Base-by-base conservation (phyloP, 2,329 filamentous ascomycete species). In the Fusarium tricinctum region DNA sequence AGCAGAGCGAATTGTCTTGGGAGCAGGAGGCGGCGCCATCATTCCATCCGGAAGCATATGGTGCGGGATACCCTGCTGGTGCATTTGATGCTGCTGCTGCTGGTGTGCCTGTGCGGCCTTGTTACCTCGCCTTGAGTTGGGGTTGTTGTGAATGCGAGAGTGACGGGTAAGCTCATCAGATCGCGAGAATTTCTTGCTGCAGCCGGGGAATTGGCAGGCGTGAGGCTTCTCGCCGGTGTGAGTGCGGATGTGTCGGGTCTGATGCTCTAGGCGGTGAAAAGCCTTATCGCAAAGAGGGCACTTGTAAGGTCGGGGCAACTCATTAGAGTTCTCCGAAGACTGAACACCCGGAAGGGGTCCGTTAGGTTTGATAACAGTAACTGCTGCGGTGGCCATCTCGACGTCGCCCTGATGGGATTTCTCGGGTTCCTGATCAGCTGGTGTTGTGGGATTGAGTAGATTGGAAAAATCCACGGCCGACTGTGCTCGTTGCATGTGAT, bases 161-260 rank as follows among this genome's bases (percentile, higher is more conserved):
- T 99, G 95, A 65, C 95, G 91, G 66, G 96, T 99, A 73, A 99
- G 86, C 82, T 99, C 95, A 78, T 99, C 95, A 14, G 95, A 97
- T 69, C 95, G 91, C 69, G 93, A 97, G 84, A 99, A 98, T 76
- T 95, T 93, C 83, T 98, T 98, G 74, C 92, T 95, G 88, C 95
- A 98, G 74, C 94, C 94, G 6, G 93, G 94, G 76, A 95, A 97
- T 79, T 93, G 91, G 88, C 95, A 99, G 66, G 92, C 94, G 77
- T 98, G 96, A 47, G 95, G 95, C 86, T 98, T 99, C 85, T 99
- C 95, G 75, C 95, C 96, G 0, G 95, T 99, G 81, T 99, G 95
- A 8, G 96, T 98, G 75, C 95, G 90, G 77, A 98, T 98, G 81
- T 99, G 95, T 74, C 86, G 83, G 22, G 88, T 90, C 85, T 97